These are phyloP conservation scores for Triticum aestivum DNA, from an alignment of 176 grass and related monocot species.

Conservation along the genomic window DNA sequence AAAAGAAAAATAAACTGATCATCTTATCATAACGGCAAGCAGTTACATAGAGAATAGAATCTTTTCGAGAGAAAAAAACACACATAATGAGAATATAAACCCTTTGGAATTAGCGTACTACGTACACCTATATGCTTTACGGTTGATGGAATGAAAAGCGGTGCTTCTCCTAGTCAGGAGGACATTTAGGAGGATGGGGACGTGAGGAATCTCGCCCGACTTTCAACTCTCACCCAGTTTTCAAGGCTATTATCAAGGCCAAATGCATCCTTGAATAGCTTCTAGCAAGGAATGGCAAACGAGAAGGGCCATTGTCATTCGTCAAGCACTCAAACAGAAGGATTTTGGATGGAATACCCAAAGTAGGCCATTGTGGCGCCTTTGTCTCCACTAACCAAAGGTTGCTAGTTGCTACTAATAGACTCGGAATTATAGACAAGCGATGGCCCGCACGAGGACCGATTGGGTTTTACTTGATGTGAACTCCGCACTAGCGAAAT, in stretches of 20 bases:
- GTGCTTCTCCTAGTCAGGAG: slow-evolving; percentile 54
- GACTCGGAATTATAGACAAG: slow-evolving; percentile 10
- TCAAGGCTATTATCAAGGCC: neutral
- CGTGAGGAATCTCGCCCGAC: slow-evolving; percentile 32
- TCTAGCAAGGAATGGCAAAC: neutral
- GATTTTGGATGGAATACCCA: slow-evolving; percentile 8
- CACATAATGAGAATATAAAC: slow-evolving; percentile 4
- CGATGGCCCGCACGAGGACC: neutral
- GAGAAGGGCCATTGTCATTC: neutral
- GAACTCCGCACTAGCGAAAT: slow-evolving; percentile 28
- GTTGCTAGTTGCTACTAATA: neutral
- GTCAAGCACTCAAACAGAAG: neutral
- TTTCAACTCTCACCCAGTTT: neutral
- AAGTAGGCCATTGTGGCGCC: neutral
- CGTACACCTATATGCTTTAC: slow-evolving; percentile 20
- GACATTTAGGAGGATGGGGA: slow-evolving; percentile 34
- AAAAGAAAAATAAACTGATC: neutral
- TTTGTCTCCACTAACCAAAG: slow-evolving; percentile 25
- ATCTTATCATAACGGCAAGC: neutral
- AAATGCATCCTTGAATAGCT: neutral
- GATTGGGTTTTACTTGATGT: slow-evolving; percentile 31
- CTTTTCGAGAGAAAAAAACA: neutral
- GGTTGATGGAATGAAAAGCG: slow-evolving; percentile 34
- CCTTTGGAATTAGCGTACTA: slow-evolving; percentile 27
- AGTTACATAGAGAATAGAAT: neutral